Percentiles rank a stretch among this genome's conserved stretches.
phyloP scores from a whole-genome alignment of 78 protist genomes.

The Capsaspora owczarzaki region DNA sequence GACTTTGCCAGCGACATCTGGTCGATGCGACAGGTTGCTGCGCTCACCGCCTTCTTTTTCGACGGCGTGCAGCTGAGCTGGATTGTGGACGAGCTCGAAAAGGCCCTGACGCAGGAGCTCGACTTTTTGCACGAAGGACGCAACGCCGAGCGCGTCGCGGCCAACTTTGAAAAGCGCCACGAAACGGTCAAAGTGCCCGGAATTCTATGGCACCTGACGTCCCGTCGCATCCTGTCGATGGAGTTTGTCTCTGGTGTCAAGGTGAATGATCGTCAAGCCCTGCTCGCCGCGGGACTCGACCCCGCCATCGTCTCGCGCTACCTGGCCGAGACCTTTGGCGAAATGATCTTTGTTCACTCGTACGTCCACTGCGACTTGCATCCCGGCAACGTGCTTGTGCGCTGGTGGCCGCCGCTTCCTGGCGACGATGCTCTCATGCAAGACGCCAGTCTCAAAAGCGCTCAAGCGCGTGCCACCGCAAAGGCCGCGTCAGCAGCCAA shows the following conservation, averaged over 20 bases:
- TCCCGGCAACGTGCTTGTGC: conserved; percentile 60
- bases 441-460: background rate
- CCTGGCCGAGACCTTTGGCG: conserved; percentile 3
- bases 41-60: background rate
- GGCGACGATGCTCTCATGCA: too few relatives aligned
- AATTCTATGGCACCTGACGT: background rate
- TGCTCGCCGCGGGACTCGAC: background rate
- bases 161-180: background rate
- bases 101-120: conserved; percentile 16
- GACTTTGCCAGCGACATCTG: background rate
- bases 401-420: too few relatives aligned
- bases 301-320: background rate
- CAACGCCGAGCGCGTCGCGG: conserved; percentile 8
- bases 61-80: background rate
- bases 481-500: too few relatives aligned
- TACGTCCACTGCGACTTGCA: conserved; percentile 66
- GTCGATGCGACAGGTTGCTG: background rate
- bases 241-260: conserved; percentile 23
- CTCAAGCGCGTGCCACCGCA: too few relatives aligned
- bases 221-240: conserved; percentile 36
- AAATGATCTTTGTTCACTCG: conserved; percentile 16
- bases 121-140: conserved; percentile 20
- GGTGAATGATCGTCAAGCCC: conserved; percentile 7
- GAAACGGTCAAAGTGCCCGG: conserved; percentile 23
- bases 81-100: background rate